Base-by-base conservation (phyloP, 495 filamentous ascomycete genomes). In the Trichoderma orchidacearum region DNA sequence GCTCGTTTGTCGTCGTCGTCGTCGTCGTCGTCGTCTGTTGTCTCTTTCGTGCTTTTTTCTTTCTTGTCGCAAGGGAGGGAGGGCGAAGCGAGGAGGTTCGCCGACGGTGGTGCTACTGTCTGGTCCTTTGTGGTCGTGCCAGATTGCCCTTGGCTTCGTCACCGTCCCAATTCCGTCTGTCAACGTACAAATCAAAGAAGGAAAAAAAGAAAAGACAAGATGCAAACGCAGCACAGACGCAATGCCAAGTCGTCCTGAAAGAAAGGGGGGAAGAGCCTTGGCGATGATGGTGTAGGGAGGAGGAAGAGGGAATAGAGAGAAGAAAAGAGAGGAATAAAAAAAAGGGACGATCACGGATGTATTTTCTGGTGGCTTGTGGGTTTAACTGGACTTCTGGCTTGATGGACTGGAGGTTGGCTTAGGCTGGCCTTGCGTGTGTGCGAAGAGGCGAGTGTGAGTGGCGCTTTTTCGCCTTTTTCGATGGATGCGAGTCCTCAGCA, bases 241-340 rank as follows among this genome's bases (percentile, higher is more conserved):
- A 41, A 41, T 18, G 36, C 36, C 36, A 18, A 41, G 36, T 41
- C 5, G 36, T 41, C 3, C 36, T 9, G 13, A 48, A 48, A 52
- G 56, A 56, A 31, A 54, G 45, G 50, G 34, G 51, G 56, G 27
- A 61, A 25, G 55, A 51, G 57, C 51, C 55, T 53, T 56, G 57
- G 50, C 54, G 61, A 56, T 64, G 61, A 60, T 58, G 59, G 23
- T 54, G 36, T 36, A 59, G 32, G 38, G 55, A 58, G 34, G 51
- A 45, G 51, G 30, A 38, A 53, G 50, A 57, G 54, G n/a, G n/a
- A n/a, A n/a, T n/a, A 60, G 56, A 59, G 58, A 51, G 55, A 51
- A 23, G 21, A 9, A n/a, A 53, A 54, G 55, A 54, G 36, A 32
- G 57, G 9, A 38, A 23, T 15, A 55, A 56, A 50, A 61, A 58